A percentile compares a stretch with the other conserved stretches of the same genome.
These are phyloP conservation scores for Syzygium aromaticum DNA, from an alignment of 345 rosid species.

Conservation along the genomic window DNA sequence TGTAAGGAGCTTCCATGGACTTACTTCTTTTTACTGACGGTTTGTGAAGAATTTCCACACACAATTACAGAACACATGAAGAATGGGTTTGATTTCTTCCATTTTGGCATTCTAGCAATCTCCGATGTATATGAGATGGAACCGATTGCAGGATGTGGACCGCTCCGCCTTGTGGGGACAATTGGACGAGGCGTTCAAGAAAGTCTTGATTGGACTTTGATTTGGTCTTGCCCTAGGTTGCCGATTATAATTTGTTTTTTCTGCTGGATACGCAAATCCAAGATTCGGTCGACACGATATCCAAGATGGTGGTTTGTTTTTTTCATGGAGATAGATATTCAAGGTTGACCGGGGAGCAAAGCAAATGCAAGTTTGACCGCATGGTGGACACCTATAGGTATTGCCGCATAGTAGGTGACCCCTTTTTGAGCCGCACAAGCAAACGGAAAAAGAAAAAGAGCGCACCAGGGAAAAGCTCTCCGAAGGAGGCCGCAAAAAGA, in stretches of 20 bases:
- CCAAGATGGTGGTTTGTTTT: neutral
- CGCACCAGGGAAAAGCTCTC: neutral
- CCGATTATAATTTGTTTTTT: neutral
- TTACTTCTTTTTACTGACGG: too few relatives aligned
- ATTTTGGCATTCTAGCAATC: neutral
- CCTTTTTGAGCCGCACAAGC: neutral
- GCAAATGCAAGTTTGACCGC: neutral
- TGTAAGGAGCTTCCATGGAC: too few relatives aligned
- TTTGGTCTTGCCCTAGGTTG: neutral
- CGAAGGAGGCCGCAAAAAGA: neutral
- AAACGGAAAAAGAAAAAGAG: neutral
- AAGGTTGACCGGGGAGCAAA: neutral
- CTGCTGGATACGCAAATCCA: neutral
- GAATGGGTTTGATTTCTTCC: too few relatives aligned
- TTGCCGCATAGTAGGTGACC: neutral
- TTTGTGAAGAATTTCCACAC: too few relatives aligned
- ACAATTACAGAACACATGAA: too few relatives aligned
- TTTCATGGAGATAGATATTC: neutral
- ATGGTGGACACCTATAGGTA: neutral
- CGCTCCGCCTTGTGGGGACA: neutral
- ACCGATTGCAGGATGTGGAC: neutral
- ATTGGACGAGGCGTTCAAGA: neutral
- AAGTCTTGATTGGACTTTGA: neutral
- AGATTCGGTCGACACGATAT: neutral
- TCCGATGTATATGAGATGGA: neutral